These are phyloP conservation scores for Malus hybrid DNA, from an alignment of 331 rosid species.

Conservation along the genomic window DNA sequence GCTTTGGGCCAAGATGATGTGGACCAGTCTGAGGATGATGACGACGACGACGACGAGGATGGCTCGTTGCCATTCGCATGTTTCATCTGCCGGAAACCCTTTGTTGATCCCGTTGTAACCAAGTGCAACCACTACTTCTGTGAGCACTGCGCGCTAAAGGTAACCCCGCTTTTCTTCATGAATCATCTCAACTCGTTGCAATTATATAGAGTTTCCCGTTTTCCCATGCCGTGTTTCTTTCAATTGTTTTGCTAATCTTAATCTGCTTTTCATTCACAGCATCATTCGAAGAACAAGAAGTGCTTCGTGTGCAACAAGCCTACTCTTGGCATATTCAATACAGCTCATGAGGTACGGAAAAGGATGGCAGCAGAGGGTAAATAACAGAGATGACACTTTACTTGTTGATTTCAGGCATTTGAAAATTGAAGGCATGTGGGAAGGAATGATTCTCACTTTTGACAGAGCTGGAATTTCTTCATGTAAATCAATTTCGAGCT, in stretches of 20 bases:
- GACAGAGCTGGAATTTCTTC: neutral
- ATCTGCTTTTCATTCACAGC: slow-evolving; percentile 36
- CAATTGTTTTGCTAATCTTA: neutral
- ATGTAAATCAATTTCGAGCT: no score
- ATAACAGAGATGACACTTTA: neutral
- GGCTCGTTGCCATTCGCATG: slow-evolving; percentile 76
- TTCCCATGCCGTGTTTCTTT: neutral
- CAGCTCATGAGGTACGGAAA: slow-evolving; percentile 76
- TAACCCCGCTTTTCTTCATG: slow-evolving; percentile 6
- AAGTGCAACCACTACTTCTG: slow-evolving; percentile 93
- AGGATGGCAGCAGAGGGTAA: slow-evolving; percentile 55
- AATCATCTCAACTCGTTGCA: neutral
- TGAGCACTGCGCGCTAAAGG: slow-evolving; percentile 89
- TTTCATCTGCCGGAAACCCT: slow-evolving; percentile 78
- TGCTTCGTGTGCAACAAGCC: slow-evolving; percentile 88
- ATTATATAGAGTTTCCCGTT: neutral
- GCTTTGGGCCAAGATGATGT: slow-evolving; percentile 45
- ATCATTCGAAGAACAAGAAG: slow-evolving; percentile 79
- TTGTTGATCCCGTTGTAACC: slow-evolving; percentile 80
- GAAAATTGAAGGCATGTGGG: neutral
- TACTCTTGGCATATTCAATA: slow-evolving; percentile 72
- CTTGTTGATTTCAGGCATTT: neutral
- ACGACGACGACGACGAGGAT: slow-evolving; percentile 50
- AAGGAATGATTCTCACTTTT: neutral
- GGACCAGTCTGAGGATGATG: slow-evolving; percentile 30